Evolutionary conservation across 2,329 filamentous ascomycete genomes (phyloP).

Genomic region (Fusarium mangiferae): DNA sequence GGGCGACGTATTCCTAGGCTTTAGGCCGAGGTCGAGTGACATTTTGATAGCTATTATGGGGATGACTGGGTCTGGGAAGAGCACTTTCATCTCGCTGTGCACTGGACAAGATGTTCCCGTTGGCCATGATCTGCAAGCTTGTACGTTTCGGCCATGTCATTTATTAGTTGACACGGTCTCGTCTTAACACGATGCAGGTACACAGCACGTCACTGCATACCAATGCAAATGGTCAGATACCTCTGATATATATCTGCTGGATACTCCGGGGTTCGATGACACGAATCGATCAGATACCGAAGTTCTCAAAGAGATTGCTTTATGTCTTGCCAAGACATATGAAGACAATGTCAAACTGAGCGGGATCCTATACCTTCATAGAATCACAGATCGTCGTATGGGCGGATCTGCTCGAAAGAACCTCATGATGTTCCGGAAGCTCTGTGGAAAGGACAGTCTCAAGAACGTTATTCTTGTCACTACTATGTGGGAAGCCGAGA

Average conservation of each 20-base stretch:
- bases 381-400: neutral
- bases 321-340: constrained; percentile 1
- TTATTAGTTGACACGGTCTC: neutral
- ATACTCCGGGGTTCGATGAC: constrained; percentile 22
- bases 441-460: neutral
- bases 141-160: neutral
- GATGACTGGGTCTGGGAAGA: constrained; percentile 18
- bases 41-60: constrained; percentile 17
- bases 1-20: neutral
- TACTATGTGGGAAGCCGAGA: neutral
- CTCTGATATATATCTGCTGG: constrained; percentile 6
- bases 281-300: constrained; percentile 7
- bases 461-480: neutral
- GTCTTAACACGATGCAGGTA: neutral
- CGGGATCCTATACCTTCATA: constrained; percentile 15
- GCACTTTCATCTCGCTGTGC: constrained; percentile 5
- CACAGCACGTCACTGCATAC: neutral
- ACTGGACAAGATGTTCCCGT: neutral
- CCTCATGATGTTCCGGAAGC: neutral
- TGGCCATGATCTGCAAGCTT: neutral
- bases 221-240: neutral
- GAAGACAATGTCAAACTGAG: neutral
- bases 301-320: constrained; percentile 1
- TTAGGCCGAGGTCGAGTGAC: neutral
- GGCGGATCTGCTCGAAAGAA: neutral